A percentile compares a stretch with the other conserved stretches of the same genome.
Conservation (phyloP, 1,139 yeast genomes). For the Yamadazyma atlantica region DNA sequence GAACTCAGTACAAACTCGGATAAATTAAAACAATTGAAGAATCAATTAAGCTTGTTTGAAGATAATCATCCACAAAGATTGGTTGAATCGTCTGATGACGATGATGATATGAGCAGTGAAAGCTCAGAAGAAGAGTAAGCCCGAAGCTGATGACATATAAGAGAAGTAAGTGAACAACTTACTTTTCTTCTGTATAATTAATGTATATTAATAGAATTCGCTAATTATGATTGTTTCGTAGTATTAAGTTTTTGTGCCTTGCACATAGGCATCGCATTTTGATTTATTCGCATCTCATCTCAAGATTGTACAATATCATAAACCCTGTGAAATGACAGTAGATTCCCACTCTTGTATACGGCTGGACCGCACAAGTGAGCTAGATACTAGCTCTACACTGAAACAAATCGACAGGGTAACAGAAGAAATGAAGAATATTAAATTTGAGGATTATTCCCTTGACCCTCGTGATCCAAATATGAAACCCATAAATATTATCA, state of each 20-base stretch:
- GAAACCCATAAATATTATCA: constrained; percentile 18
- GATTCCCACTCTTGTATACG: background rate
- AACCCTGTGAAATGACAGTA: background rate
- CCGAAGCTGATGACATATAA: background rate
- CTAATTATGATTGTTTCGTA: constrained; percentile 1
- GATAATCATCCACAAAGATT: constrained; percentile 32
- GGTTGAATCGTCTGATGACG: constrained; percentile 46
- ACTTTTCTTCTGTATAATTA: constrained; percentile 1
- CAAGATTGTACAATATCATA: no score
- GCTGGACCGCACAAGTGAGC: background rate
- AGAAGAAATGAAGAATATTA: background rate
- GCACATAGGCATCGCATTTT: no score
- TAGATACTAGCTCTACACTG: background rate
- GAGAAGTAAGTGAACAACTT: no score
- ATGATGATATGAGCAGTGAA: constrained; percentile 48
- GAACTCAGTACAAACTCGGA: constrained; percentile 54
- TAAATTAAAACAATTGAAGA: constrained; percentile 81
- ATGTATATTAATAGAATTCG: constrained; percentile 2
- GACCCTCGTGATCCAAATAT: background rate
- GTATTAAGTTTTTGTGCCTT: no score
- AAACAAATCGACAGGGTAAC: background rate
- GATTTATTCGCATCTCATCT: constrained; percentile 1
- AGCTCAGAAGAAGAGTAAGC: constrained; percentile 65
- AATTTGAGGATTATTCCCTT: background rate
- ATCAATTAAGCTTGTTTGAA: constrained; percentile 78